Evolutionary conservation across 2,329 filamentous ascomycete species (phyloP), one percentile per base, ranked within the genome.

Genomic region (Exophiala bonariae): DNA sequence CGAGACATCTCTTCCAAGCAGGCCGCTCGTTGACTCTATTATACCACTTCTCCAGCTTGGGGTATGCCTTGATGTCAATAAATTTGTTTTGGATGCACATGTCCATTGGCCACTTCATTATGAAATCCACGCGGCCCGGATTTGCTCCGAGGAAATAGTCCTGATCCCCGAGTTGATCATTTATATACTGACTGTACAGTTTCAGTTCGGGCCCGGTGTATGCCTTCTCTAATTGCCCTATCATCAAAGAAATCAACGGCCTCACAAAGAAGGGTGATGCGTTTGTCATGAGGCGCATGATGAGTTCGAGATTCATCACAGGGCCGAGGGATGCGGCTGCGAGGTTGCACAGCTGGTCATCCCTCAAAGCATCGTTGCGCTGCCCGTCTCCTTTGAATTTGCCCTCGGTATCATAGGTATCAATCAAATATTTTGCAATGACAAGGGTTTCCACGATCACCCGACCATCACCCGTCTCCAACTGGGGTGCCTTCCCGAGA

Each of bases 401-500:
- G 4, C 59, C 57, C 3, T 35, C 30, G 1, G 47, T 58, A 43
- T 67, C 64, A 49, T 65, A 66, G 13, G 57, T 64, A 3, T 57
- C 48, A 20, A 68, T 56, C 11, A 68, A 52, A 47, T 67, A 66
- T 14, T 56, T 57, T 1, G 55, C 54, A 17, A 68, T 65, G 11
- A 60, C 59, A 16, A 56, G 42, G n/a, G 55, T 57, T 47, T 68
- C 65, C n/a, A 59, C 54, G 28, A 68, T 56, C 5, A 55, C 42
- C 20, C 57, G 44, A 2, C 59, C 61, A 28, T 61, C 59, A n/a
- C 52, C 48, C 17, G 62, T 62, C 32, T 62, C 55, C 11, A 58
- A 44, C 28, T 54, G 49, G 6, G 91, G 92, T 2, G 88, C 89
- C 66, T 95, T 96, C 50, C 92, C 92, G 3, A 96, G 76, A 0